Conservation (phyloP, 768 basidiomycete genomes). For the Gymnopilus junonius region DNA sequence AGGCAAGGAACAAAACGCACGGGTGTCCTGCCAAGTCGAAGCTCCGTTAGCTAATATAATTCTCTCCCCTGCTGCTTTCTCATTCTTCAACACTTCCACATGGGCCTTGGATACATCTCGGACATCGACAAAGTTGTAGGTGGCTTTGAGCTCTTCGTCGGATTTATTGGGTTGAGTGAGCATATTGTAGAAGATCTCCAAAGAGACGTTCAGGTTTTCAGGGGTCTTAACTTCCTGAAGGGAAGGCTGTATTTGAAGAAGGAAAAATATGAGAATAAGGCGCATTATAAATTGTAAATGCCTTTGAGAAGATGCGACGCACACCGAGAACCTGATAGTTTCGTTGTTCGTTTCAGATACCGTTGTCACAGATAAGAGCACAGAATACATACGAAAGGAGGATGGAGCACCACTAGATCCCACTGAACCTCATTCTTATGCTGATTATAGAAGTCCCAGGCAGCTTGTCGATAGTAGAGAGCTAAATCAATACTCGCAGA, state of each 20-base stretch:
- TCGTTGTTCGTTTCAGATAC: neutral
- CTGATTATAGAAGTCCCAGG: constrained; percentile 46
- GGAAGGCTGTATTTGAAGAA: constrained; percentile 38
- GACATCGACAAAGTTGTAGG: constrained; percentile 48
- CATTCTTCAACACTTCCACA: constrained; percentile 50
- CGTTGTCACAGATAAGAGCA: constrained; percentile 37
- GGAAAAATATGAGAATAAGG: constrained; percentile 30
- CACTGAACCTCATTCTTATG: constrained; percentile 46
- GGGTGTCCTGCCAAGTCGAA: constrained; percentile 8
- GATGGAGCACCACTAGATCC: constrained; percentile 57
- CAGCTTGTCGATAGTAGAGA: constrained; percentile 49
- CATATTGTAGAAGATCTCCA: constrained; percentile 24
- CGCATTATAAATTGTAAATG: neutral
- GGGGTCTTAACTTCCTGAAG: constrained; percentile 39
- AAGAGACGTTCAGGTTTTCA: neutral
- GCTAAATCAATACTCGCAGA: constrained; percentile 38
- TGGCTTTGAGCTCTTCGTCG: constrained; percentile 17
- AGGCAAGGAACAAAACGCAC: neutral
- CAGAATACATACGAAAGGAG: constrained; percentile 39
- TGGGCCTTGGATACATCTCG: constrained; percentile 62
- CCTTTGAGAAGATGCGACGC: neutral
- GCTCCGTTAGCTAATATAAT: constrained; percentile 12
- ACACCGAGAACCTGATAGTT: constrained; percentile 5
- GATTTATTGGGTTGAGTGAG: constrained; percentile 23
- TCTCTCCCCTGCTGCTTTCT: constrained; percentile 57